These are phyloP conservation scores for Omphalotus guepiniiformis DNA, from an alignment of 768 basidiomycete genomes.

Conservation along the genomic window DNA sequence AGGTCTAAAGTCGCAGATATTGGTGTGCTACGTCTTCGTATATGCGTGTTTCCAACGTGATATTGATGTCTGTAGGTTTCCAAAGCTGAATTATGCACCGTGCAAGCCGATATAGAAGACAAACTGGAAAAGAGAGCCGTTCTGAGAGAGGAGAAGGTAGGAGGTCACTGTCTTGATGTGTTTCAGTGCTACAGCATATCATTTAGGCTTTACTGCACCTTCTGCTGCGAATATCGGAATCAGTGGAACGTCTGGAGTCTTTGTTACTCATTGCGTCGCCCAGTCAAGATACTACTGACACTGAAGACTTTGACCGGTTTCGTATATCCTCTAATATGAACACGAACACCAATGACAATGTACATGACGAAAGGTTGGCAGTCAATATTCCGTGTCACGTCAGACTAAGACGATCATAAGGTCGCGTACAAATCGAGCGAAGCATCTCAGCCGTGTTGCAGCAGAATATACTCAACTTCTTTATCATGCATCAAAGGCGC, in stretches of 20 bases:
- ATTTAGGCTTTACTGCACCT: constrained; percentile 76
- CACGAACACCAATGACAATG: constrained; percentile 25
- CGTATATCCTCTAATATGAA: not conserved
- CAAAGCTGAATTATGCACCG: constrained; percentile 53
- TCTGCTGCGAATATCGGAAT: constrained; percentile 90
- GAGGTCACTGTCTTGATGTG: too few relatives aligned
- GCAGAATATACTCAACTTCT: constrained; percentile 89
- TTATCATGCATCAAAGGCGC: constrained; percentile 85
- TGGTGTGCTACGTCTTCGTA: constrained; percentile 42
- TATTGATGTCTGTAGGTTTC: constrained; percentile 43
- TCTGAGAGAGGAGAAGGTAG: constrained; percentile 86
- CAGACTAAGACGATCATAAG: constrained; percentile 28
- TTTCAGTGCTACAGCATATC: too few relatives aligned
- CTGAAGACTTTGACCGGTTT: constrained; percentile 22
- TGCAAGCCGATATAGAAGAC: constrained; percentile 72
- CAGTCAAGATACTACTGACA: constrained; percentile 34
- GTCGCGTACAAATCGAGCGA: constrained; percentile 60
- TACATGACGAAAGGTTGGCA: constrained; percentile 35
- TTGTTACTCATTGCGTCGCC: constrained; percentile 69
- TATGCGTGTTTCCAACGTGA: not conserved
- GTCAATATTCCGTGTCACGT: not conserved
- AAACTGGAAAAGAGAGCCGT: constrained; percentile 71
- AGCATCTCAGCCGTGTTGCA: constrained; percentile 81
- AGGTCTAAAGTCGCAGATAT: constrained; percentile 58
- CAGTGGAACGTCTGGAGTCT: constrained; percentile 81